Evolutionary conservation across 176 grass and related monocot species (phyloP), one percentile per base, ranked within the genome.

Genomic region (Oryza rufipogon): DNA sequence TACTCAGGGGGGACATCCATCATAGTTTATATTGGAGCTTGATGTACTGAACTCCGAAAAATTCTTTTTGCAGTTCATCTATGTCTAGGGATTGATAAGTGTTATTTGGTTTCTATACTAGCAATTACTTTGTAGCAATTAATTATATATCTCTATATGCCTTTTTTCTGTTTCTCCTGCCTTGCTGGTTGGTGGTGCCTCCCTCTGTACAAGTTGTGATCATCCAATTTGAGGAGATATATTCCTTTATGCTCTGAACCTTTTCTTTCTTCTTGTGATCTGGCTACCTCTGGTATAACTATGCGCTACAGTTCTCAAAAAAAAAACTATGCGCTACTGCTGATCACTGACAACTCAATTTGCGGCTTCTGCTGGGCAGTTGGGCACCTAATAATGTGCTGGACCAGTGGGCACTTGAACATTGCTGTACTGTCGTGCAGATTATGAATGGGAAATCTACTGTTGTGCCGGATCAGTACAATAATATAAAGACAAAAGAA

Each of bases 21-120:
- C 85, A 91, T 80, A 83, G 81, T 89, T 74, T 91, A 78, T 94
- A 92, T 92, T 87, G 78, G 86, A 89, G 77, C 76, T 92, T 90
- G 89, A 66, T 94, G 81, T 92, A 92, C 83, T 90, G 63, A 89
- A 84, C 80, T 88, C 89, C 86, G 84, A 79, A 87, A 87, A 83
- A 92, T 92, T 94, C 92, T 90, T 94, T 94, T 94, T 90, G 89
- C 90, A 92, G 92, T 94, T 86, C 80, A 85, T 92, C 90, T 85
- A 79, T 87, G 90, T 87, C 81, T 92, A 94, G 92, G 87, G 83
- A 82, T 87, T 83, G 82, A 84, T 87, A 86, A 88, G 61, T 87
- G 78, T 26, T 76, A 79, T 82, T 61, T 94, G 68, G 79, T 85
- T 86, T 91, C 56, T 83, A 84, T 86, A 92, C 85, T 87, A 63